Evolutionary conservation across 495 filamentous ascomycete genomes (phyloP).

Genomic region (Penicillium manginii): DNA sequence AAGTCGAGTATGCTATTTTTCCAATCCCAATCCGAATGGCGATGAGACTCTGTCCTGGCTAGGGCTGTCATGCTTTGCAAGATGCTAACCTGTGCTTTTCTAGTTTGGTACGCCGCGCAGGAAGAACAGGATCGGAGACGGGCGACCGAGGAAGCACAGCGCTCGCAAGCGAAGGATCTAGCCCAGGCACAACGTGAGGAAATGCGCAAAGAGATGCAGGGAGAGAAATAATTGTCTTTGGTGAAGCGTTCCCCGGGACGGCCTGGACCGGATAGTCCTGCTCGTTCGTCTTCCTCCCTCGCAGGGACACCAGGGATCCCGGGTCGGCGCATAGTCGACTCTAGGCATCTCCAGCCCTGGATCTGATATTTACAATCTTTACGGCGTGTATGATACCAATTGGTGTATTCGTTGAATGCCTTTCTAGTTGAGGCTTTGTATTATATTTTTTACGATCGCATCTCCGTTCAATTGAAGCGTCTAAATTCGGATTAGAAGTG

Average conservation of each 20-base stretch:
- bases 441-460: constrained; percentile 2
- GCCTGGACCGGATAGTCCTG: no score
- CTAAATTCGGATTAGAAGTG: no score
- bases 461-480: background rate
- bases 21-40: background rate
- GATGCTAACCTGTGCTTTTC: constrained; percentile 26
- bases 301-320: no score
- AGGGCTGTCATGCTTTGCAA: no score
- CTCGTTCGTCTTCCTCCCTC: no score
- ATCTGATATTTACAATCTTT: no score
- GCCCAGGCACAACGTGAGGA: constrained; percentile 56
- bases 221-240: constrained; percentile 35
- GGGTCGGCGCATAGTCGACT: no score
- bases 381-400: no score
- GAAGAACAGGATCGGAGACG: constrained; percentile 60
- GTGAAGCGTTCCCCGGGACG: no score
- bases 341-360: no score
- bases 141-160: constrained; percentile 46
- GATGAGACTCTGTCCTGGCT: no score
- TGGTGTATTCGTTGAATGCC: no score
- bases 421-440: background rate
- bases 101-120: constrained; percentile 77
- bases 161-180: constrained; percentile 54
- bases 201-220: constrained; percentile 57
- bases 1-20: constrained; percentile 65